These are phyloP conservation scores for Colletotrichum viniferum DNA, from an alignment of 2,329 filamentous ascomycete genomes.

Conservation along the genomic window DNA sequence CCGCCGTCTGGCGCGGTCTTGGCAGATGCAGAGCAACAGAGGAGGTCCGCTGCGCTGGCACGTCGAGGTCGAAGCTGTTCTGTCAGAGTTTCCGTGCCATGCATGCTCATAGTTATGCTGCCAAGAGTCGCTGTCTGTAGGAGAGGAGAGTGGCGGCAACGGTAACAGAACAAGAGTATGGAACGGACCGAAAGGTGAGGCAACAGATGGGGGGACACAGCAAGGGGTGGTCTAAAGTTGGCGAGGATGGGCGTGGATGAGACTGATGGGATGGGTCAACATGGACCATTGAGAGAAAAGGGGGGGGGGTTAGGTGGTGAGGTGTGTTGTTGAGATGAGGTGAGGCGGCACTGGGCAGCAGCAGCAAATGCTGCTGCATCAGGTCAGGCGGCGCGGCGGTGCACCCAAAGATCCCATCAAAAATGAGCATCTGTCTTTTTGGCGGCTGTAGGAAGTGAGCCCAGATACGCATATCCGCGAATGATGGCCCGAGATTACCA, in stretches of 20 bases:
- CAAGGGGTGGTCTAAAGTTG: not conserved
- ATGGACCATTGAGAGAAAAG: not conserved
- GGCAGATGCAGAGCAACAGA: conserved; percentile 16
- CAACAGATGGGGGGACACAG: not conserved
- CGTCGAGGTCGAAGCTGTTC: not conserved
- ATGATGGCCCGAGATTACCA: not conserved
- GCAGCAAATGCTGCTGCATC: not conserved
- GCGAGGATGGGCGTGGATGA: not conserved
- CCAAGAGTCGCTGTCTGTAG: not conserved
- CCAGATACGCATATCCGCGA: not conserved
- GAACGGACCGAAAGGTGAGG: conserved; percentile 9
- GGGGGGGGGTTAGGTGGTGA: not conserved
- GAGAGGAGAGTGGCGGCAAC: not conserved
- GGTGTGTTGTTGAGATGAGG: not conserved
- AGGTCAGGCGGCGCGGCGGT: not conserved
- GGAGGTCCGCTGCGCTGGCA: conserved; percentile 15
- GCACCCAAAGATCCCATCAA: not conserved
- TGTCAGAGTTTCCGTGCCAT: not conserved
- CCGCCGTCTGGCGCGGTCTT: conserved; percentile 15
- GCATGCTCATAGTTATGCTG: not conserved
- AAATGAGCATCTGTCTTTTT: not conserved
- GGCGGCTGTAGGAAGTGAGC: not conserved
- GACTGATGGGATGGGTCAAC: not conserved
- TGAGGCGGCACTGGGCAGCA: not conserved
- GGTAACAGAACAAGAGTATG: not conserved